Evolutionary conservation across 2,329 filamentous ascomycete species (phyloP).

Genomic region (Pseudogymnoascus sp.): DNA sequence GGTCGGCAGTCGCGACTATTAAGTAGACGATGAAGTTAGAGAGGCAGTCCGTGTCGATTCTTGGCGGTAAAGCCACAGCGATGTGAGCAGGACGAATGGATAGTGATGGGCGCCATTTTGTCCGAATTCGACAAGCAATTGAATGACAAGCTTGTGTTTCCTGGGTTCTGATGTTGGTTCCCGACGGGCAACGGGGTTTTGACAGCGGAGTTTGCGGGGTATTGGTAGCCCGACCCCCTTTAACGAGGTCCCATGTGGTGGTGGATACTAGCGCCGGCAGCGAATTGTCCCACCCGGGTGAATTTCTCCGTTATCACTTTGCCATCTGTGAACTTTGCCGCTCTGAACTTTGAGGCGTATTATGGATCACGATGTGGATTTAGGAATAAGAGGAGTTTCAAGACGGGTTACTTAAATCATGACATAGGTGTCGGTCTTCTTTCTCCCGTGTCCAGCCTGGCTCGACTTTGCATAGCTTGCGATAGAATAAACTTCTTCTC

Average conservation of each 20-base stretch:
- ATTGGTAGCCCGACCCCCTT: background rate
- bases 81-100: background rate
- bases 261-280: background rate
- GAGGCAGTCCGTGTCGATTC: background rate
- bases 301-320: background rate
- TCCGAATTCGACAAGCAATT: background rate
- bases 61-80: background rate
- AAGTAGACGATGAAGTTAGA: background rate
- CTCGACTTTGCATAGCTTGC: background rate
- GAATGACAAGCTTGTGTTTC: background rate
- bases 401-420: background rate
- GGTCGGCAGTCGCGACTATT: background rate
- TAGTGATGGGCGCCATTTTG: background rate
- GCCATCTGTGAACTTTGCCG: background rate
- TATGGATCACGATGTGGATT: background rate
- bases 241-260: background rate
- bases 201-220: background rate
- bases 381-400: background rate
- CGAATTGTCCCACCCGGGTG: background rate
- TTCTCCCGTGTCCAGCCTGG: background rate
- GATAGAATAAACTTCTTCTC: background rate
- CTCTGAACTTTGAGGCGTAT: background rate
- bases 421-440: background rate
- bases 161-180: background rate
- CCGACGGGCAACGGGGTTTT: background rate